Conservation (phyloP, 2,329 filamentous ascomycete species). For the Colletotrichum sp. region DNA sequence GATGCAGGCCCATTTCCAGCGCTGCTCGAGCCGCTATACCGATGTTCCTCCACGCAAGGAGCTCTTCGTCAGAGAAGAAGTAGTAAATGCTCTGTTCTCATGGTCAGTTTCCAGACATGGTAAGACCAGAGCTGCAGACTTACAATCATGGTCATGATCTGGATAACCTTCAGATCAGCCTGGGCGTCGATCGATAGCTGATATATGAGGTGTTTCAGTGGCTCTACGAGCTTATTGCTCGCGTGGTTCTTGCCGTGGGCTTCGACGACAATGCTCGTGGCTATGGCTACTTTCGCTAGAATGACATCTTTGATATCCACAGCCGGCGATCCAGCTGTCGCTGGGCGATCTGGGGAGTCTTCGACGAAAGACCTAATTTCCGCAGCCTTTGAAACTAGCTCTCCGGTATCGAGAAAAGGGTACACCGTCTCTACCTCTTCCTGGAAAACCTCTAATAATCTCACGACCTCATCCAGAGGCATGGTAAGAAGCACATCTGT, state of each 20-base stretch:
- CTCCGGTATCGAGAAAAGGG: conserved; percentile 34
- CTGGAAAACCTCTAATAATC: conserved; percentile 39
- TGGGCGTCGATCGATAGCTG: conserved; percentile 25
- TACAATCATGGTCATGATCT: conserved; percentile 34
- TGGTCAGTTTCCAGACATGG: not conserved
- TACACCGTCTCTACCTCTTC: conserved; percentile 44
- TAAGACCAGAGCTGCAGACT: not conserved
- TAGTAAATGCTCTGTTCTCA: conserved; percentile 41
- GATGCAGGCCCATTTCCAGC: conserved; percentile 53
- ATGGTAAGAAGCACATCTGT: conserved; percentile 6
- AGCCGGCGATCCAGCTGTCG: not conserved
- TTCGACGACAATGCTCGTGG: conserved; percentile 35
- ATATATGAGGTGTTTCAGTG: conserved; percentile 26
- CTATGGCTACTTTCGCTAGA: conserved; percentile 35
- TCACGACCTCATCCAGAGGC: conserved; percentile 26
- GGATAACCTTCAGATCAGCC: conserved; percentile 35
- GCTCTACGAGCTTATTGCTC: conserved; percentile 30
- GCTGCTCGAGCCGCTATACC: conserved; percentile 49
- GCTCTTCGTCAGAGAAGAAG: conserved; percentile 52
- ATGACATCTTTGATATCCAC: conserved; percentile 31
- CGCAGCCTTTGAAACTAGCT: conserved; percentile 27
- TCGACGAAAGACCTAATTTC: conserved; percentile 31
- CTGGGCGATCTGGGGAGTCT: not conserved
- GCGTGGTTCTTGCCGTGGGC: conserved; percentile 32
- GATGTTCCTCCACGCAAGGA: conserved; percentile 52